Base-by-base conservation (phyloP, 73 alveolate genomes). In the Diophrys appendiculata region DNA sequence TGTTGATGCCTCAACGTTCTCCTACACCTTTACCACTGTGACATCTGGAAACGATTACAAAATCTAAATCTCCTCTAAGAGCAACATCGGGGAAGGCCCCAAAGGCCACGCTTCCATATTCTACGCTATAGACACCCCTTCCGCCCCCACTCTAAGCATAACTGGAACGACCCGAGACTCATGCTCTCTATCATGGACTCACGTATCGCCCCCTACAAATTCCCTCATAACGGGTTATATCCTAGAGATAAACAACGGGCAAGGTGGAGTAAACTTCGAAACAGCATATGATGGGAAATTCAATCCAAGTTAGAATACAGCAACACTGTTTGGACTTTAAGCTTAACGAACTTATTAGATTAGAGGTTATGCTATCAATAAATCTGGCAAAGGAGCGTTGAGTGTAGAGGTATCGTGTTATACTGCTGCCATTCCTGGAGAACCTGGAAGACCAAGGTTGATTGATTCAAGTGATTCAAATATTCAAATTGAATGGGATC, bases 401-500 rank as follows among this genome's bases (percentile, higher is more conserved):
- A 54, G 89, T 25, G n/a, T 83, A 8, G 32, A 26, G 24, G 77
- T 88, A 5, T 84, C 88, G 23, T 91, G 97, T 69, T 82, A 71
- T 55, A 91, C 97, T 29, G 86, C 90, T 29, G 79, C 95, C 18
- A 35, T 72, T 32, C 88, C 95, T 25, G 91, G 89, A 33, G 64
- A 86, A 55, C 97, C 97, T 0, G 97, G 92, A 0, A 72, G 85
- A 26, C 91, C 93, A 0, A 28, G 55, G 32, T 65, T 76, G 76
- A 76, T 91, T 25, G 24, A 90, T 22, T 80, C 92, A 25, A 43
- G 84, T 29, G 34, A 81, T 24, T n/a, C 92, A 0, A 73, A 52
- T 76, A 86, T 90, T 13, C 76, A 90, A 34, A 69, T 90, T 31
- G 64, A 75, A 43, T 90, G 96, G 96, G 91, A 76, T 25, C 97